A percentile compares a stretch with the other conserved stretches of the same genome.
Evolutionary conservation across 1,284 basidiomycete species (phyloP).

Genomic region (Cerrena zonata): DNA sequence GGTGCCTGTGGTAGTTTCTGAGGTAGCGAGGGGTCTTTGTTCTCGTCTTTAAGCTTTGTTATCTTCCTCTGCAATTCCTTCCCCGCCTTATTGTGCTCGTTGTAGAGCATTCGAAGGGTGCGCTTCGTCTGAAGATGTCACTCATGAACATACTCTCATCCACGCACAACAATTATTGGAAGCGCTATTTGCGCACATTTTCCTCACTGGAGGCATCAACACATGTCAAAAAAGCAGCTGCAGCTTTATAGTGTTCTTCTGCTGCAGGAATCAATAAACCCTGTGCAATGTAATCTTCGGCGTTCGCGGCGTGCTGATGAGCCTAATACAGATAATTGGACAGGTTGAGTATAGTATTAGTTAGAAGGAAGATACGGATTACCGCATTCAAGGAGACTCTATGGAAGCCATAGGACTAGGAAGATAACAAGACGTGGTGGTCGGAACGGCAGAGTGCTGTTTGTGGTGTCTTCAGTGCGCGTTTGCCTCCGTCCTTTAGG

Average conservation of each 20-base stretch:
- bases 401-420: conserved; percentile 23
- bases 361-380: conserved; percentile 11
- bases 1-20: conserved; percentile 28
- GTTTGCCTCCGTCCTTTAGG: neutral
- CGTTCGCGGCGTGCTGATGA: conserved; percentile 74
- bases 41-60: conserved; percentile 62
- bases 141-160: conserved; percentile 9
- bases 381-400: conserved; percentile 32
- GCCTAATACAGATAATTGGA: conserved; percentile 42
- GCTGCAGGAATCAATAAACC: conserved; percentile 64
- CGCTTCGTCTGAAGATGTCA: conserved; percentile 54
- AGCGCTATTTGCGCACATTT: conserved; percentile 43
- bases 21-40: conserved; percentile 60
- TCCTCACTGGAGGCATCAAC: conserved; percentile 65
- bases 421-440: conserved; percentile 1
- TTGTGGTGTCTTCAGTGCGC: no score
- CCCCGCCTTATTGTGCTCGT: conserved; percentile 61
- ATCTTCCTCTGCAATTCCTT: conserved; percentile 68
- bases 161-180: conserved; percentile 2
- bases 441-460: no score
- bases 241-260: conserved; percentile 61
- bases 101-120: conserved; percentile 66
- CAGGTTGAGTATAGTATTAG: no score
- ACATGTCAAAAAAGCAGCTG: conserved; percentile 64
- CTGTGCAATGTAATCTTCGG: conserved; percentile 59